Evolutionary conservation across 495 filamentous ascomycete genomes (phyloP).

Genomic region (Hypoxylon perforatum): DNA sequence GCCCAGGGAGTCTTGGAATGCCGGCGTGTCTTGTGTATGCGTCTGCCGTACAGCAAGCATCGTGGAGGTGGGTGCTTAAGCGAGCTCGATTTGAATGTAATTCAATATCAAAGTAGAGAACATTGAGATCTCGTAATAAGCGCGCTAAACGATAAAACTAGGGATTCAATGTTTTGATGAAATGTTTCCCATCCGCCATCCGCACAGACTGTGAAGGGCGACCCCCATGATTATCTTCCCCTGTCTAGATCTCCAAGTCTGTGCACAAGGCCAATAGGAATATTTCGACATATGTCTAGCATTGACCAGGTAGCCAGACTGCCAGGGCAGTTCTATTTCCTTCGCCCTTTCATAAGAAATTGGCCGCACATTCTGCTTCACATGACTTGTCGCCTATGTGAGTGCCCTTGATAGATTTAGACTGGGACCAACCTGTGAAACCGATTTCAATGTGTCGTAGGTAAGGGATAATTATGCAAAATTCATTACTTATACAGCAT

Average conservation of each 20-base stretch:
- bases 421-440: slow-evolving; percentile 6
- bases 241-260: slow-evolving; percentile 37
- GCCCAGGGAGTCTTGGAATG: slow-evolving; percentile 20
- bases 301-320: too few relatives aligned
- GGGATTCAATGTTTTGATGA: slow-evolving; percentile 13
- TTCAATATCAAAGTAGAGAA: not conserved
- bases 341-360: slow-evolving; percentile 28
- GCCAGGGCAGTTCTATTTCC: not conserved
- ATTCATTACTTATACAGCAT: not conserved
- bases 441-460: not conserved
- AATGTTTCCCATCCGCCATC: slow-evolving; percentile 7
- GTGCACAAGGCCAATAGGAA: slow-evolving; percentile 38
- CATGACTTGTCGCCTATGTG: slow-evolving; percentile 35
- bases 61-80: not conserved
- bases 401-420: slow-evolving; percentile 21
- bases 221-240: too few relatives aligned
- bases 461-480: not conserved
- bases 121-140: not conserved
- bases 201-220: slow-evolving; percentile 22
- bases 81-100: not conserved
- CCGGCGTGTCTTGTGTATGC: not conserved
- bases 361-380: slow-evolving; percentile 37
- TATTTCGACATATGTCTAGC: slow-evolving; percentile 15
- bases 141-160: slow-evolving; percentile 2
- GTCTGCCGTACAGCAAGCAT: not conserved